phyloP scores from a whole-genome alignment of 495 filamentous ascomycete genomes.

The Annulohypoxylon bovei region DNA sequence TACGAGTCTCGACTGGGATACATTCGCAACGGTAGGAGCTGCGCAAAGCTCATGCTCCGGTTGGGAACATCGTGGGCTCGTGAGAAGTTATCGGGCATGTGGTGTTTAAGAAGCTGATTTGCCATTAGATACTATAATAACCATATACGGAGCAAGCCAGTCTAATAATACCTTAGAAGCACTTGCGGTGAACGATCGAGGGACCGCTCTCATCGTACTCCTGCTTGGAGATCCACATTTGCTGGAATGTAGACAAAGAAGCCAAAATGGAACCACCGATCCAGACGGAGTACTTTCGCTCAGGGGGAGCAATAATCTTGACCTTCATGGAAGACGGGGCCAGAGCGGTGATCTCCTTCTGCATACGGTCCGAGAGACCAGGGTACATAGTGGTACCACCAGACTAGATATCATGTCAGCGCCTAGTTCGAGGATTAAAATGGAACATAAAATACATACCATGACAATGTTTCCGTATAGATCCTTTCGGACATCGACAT shows the following conservation, averaged over 20 bases:
- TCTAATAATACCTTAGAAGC: constrained; percentile 83
- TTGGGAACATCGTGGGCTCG: constrained; percentile 48
- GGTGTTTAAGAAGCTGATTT: constrained; percentile 17
- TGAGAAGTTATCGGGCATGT: constrained; percentile 39
- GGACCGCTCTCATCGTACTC: constrained; percentile 99
- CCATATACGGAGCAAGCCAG: background rate
- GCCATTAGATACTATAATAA: background rate
- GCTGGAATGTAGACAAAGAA: constrained; percentile 99
- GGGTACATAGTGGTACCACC: constrained; percentile 99
- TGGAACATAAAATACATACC: constrained; percentile 65
- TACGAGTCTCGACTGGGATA: constrained; percentile 59
- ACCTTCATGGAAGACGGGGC: constrained; percentile 99
- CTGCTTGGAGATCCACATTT: constrained; percentile 99
- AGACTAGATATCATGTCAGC: constrained; percentile 68
- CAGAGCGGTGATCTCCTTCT: constrained; percentile 99
- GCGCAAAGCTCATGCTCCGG: constrained; percentile 49
- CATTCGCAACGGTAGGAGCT: constrained; percentile 53
- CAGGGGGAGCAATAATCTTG: constrained; percentile 97
- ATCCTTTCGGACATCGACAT: constrained; percentile 99
- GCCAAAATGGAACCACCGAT: constrained; percentile 99
- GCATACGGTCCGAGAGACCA: constrained; percentile 99
- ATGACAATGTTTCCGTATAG: constrained; percentile 99
- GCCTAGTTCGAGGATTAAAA: background rate
- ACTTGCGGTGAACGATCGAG: constrained; percentile 99
- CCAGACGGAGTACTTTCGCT: constrained; percentile 99